These are phyloP conservation scores for Fusarium sp. DNA, from an alignment of 2,329 filamentous ascomycete species.

Conservation along the genomic window DNA sequence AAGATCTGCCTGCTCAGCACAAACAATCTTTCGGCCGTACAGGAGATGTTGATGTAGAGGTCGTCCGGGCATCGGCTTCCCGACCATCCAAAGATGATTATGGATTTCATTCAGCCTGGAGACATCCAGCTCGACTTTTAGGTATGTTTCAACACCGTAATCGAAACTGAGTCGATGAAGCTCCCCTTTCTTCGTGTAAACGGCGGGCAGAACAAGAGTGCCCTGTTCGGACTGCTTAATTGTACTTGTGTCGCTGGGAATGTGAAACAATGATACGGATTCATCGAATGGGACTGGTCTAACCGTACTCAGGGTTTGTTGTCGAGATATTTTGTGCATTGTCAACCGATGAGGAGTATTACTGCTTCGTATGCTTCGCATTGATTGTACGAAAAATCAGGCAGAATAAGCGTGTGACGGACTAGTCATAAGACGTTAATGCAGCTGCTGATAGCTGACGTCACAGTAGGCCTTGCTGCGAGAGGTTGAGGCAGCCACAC, in stretches of 20 bases:
- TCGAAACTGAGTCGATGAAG: neutral
- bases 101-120: neutral
- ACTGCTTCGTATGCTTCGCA: too few species aligned
- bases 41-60: neutral
- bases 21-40: rapidly evolving
- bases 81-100: neutral
- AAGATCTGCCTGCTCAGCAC: neutral
- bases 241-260: rapidly evolving
- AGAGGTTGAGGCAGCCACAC: too few species aligned
- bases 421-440: rapidly evolving
- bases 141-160: neutral
- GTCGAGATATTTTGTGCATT: neutral
- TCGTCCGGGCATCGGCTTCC: neutral
- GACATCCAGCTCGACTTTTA: neutral
- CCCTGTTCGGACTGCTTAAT: rapidly evolving
- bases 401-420: rapidly evolving
- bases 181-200: rapidly evolving
- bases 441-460: rapidly evolving
- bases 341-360: rapidly evolving
- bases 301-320: rapidly evolving
- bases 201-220: neutral
- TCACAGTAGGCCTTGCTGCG: rapidly evolving
- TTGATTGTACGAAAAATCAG: too few species aligned
- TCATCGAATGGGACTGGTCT: neutral
- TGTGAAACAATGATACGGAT: neutral